phyloP scores from a whole-genome alignment of 495 filamentous ascomycete genomes.

The Aspergillus sclerotiicarbonarius region DNA sequence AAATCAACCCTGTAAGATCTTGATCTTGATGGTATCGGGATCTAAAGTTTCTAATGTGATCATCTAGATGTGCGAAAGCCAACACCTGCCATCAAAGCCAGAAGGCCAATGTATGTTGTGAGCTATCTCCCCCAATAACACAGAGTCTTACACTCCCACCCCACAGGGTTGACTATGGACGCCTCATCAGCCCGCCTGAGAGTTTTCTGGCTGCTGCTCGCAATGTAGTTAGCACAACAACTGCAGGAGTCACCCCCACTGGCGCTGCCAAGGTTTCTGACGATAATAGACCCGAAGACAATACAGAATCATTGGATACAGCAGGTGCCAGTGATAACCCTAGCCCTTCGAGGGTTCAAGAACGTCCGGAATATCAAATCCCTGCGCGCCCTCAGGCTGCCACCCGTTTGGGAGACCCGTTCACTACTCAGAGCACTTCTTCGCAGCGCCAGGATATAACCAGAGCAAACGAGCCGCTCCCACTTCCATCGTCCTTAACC shows the following conservation, averaged over 20 bases:
- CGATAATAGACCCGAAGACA: slow-evolving; percentile 4
- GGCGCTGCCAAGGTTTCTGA: neutral
- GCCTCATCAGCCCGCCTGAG: slow-evolving; percentile 18
- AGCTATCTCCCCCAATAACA: neutral
- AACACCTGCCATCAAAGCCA: slow-evolving; percentile 10
- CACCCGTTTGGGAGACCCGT: too few species aligned
- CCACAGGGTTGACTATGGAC: slow-evolving; percentile 11
- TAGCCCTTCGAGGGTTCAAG: neutral
- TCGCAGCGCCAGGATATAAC: too few species aligned
- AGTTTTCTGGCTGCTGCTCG: slow-evolving; percentile 21
- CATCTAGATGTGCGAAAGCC: slow-evolving; percentile 7
- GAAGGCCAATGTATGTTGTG: slow-evolving; percentile 22
- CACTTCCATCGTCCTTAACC: neutral
- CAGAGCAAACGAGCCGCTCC: too few species aligned
- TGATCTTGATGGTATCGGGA: neutral
- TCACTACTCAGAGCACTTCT: too few species aligned
- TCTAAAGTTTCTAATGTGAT: neutral
- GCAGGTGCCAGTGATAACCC: neutral
- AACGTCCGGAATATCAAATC: too few species aligned
- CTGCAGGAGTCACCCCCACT: neutral
- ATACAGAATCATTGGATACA: neutral
- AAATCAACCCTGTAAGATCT: slow-evolving; percentile 8
- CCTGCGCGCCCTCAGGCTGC: too few species aligned
- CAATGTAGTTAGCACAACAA: slow-evolving; percentile 3
- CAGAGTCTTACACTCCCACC: slow-evolving; percentile 8